Conservation (phyloP, 495 filamentous ascomycete genomes). For the Saxophila tyrrhenica region DNA sequence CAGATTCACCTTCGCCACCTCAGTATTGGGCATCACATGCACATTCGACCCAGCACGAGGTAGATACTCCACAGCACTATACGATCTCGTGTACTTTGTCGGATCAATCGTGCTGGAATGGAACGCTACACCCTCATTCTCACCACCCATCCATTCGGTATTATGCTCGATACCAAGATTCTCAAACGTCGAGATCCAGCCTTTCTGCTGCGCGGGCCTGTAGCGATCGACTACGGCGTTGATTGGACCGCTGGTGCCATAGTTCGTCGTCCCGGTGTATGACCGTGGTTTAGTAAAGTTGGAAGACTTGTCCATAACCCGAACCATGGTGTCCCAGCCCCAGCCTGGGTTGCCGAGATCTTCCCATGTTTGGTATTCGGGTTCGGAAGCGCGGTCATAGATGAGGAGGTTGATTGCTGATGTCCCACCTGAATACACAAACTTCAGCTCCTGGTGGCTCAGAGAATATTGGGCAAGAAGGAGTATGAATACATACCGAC, state of each 20-base stretch:
- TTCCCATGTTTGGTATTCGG: conserved; percentile 21
- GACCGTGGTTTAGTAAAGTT: conserved; percentile 6
- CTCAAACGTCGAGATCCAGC: conserved; percentile 10
- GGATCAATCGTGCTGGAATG: conserved; percentile 12
- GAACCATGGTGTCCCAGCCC: conserved; percentile 13
- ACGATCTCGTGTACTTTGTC: conserved; percentile 14
- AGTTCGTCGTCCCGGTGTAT: not conserved
- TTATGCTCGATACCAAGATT: conserved; percentile 10
- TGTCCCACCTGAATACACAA: conserved; percentile 13
- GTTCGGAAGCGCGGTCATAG: conserved; percentile 11
- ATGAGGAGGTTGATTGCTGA: conserved; percentile 17
- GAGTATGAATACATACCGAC: conserved; percentile 11
- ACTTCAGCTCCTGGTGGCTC: not conserved
- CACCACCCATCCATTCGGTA: conserved; percentile 6
- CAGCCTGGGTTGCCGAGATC: conserved; percentile 20
- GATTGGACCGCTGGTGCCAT: conserved; percentile 10
- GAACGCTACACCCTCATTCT: conserved; percentile 5
- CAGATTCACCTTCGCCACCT: conserved; percentile 5
- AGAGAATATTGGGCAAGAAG: not conserved
- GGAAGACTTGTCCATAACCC: conserved; percentile 16
- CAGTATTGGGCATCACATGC: not conserved
- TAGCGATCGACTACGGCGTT: conserved; percentile 9
- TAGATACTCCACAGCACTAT: conserved; percentile 8
- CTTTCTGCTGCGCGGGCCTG: conserved; percentile 10
- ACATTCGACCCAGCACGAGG: conserved; percentile 5